Conservation (phyloP, 2,329 filamentous ascomycete genomes). For the Colletotrichum cordylinicola region DNA sequence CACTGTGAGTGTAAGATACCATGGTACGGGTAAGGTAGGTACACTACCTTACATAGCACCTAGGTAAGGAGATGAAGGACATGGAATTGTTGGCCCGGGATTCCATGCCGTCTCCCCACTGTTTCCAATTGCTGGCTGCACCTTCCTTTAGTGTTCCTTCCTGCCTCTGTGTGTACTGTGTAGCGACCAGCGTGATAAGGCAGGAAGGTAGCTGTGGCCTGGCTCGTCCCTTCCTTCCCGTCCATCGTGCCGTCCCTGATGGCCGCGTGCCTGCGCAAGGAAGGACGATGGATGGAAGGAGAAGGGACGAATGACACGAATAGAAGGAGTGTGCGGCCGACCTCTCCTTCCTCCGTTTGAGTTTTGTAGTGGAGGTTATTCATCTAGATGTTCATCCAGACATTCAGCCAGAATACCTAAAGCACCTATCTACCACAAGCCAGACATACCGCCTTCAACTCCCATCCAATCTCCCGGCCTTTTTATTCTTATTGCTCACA, state of each 20-base stretch:
- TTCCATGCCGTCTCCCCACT: not conserved
- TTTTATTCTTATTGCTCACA: not conserved
- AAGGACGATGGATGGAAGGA: not conserved
- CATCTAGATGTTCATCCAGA: not conserved
- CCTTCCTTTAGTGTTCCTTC: not conserved
- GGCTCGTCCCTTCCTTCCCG: constrained; percentile 15
- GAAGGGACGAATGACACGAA: not conserved
- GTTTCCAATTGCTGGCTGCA: not conserved
- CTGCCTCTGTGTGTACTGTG: not conserved
- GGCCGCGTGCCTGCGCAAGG: not conserved
- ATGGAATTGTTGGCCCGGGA: not conserved
- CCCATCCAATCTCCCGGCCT: not conserved
- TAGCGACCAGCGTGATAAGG: not conserved
- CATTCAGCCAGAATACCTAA: not conserved
- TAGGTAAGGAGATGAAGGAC: not conserved
- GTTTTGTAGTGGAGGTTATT: not conserved
- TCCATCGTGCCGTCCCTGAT: not conserved
- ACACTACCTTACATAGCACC: not conserved
- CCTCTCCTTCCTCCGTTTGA: not conserved
- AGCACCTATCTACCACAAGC: not conserved
- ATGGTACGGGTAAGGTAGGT: not conserved
- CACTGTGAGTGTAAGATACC: not conserved
- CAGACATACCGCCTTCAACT: not conserved
- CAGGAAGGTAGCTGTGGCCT: not conserved
- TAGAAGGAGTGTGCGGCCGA: not conserved